Conservation (phyloP, 129 eudicot species). For the Centrapalus pauciflorus region DNA sequence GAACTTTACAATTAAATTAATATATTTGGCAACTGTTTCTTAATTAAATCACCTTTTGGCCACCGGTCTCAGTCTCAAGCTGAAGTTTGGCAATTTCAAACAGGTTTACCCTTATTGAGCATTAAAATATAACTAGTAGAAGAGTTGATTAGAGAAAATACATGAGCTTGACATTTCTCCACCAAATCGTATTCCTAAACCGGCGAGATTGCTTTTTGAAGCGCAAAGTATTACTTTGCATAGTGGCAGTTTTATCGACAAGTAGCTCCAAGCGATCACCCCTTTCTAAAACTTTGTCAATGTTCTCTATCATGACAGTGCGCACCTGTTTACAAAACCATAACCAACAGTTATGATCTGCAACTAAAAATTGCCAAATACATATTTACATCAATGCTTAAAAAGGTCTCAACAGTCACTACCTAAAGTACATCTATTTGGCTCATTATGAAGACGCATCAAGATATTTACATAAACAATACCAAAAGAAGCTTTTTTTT, state of each 20-base stretch:
- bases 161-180: constrained; percentile 97
- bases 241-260: constrained; percentile 72
- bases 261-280: constrained; percentile 92
- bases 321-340: constrained; percentile 46
- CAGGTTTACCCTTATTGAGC: too few relatives aligned
- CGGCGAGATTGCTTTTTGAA: constrained; percentile 86
- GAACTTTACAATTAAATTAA: too few relatives aligned
- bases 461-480: too few relatives aligned
- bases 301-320: constrained; percentile 82
- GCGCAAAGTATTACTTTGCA: constrained; percentile 77
- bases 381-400: neutral
- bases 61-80: too few relatives aligned
- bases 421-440: neutral
- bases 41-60: too few relatives aligned
- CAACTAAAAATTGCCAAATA: neutral
- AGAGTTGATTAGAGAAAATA: constrained; percentile 29
- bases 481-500: too few relatives aligned
- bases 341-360: neutral
- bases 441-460: neutral
- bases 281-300: constrained; percentile 78
- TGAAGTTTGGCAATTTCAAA: too few relatives aligned
- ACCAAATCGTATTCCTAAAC: constrained; percentile 80
- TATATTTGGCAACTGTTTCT: too few relatives aligned
- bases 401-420: too few relatives aligned
- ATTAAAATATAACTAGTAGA: neutral